phyloP scores from a whole-genome alignment of 257 asterid species.

The Solanum bulbocastanum region DNA sequence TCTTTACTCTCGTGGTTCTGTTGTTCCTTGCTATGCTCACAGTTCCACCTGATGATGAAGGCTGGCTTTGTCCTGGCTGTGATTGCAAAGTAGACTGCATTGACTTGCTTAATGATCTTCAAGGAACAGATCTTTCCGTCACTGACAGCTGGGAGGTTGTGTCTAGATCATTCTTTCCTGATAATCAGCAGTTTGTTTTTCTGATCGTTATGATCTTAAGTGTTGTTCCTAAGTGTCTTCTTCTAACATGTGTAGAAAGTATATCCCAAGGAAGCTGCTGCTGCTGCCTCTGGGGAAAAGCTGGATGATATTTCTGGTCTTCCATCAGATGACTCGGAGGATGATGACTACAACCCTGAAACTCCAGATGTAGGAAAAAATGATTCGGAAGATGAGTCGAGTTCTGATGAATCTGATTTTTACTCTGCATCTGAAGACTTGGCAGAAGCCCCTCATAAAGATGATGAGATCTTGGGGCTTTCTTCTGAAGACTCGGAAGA shows the following conservation, averaged over 20 bases:
- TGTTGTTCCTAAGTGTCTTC: slow-evolving; percentile 18
- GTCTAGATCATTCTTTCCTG: slow-evolving; percentile 10
- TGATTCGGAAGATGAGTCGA: slow-evolving; percentile 39
- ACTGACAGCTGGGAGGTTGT: slow-evolving; percentile 91
- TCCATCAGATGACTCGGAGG: slow-evolving; percentile 84
- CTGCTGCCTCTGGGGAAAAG: slow-evolving; percentile 65
- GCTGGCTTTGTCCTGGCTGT: slow-evolving; percentile 99
- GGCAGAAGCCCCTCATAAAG: slow-evolving; percentile 17
- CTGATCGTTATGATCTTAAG: neutral
- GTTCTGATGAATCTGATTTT: slow-evolving; percentile 52
- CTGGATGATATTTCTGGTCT: slow-evolving; percentile 43
- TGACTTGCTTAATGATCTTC: slow-evolving; percentile 67
- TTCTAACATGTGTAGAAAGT: slow-evolving; percentile 53
- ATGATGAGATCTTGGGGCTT: slow-evolving; percentile 30
- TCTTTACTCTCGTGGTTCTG: neutral
- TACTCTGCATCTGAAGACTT: slow-evolving; percentile 46
- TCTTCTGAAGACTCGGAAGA: slow-evolving; percentile 97
- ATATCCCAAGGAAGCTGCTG: slow-evolving; percentile 90
- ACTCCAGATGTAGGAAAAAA: slow-evolving; percentile 36
- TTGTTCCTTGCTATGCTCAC: slow-evolving; percentile 12
- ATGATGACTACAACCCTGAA: slow-evolving; percentile 87
- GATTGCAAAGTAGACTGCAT: slow-evolving; percentile 91
- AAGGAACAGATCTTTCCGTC: slow-evolving; percentile 42
- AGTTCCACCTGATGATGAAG: slow-evolving; percentile 98
- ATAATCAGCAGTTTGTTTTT: neutral